Conservation (phyloP, 768 basidiomycete genomes). For the Russula sp. region DNA sequence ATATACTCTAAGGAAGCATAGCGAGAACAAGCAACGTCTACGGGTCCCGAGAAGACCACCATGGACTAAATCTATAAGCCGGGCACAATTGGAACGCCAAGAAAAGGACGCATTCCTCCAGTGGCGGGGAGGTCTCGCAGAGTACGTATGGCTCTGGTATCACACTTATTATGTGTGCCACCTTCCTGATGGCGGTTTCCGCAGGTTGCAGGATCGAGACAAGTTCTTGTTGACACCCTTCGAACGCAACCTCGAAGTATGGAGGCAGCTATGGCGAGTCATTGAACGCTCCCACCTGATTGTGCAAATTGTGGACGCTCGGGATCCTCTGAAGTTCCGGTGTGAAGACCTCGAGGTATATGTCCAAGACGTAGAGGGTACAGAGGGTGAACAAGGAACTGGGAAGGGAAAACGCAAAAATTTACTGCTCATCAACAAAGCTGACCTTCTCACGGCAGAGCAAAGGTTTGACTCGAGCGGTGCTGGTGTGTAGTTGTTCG, state of each 20-base stretch:
- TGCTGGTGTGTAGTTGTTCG: constrained; percentile 1
- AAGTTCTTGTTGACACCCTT: constrained; percentile 91
- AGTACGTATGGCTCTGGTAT: constrained; percentile 49
- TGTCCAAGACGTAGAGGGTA: constrained; percentile 77
- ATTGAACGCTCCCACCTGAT: constrained; percentile 91
- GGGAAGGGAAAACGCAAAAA: constrained; percentile 69
- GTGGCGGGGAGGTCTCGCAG: constrained; percentile 89
- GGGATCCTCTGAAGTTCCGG: constrained; percentile 89
- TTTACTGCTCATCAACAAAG: constrained; percentile 90
- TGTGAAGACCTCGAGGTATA: constrained; percentile 90
- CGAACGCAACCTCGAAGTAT: constrained; percentile 96
- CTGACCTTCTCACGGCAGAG: constrained; percentile 81
- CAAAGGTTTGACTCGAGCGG: constrained; percentile 61
- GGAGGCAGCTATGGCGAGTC: constrained; percentile 98
- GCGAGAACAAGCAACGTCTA: constrained; percentile 67
- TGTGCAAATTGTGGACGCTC: constrained; percentile 94
- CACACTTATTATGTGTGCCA: neutral
- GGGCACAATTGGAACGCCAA: constrained; percentile 76
- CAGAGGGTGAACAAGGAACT: constrained; percentile 76
- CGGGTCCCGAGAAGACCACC: constrained; percentile 86
- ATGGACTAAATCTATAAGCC: constrained; percentile 82
- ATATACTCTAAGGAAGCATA: constrained; percentile 68
- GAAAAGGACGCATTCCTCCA: constrained; percentile 90
- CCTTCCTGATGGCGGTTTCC: neutral
- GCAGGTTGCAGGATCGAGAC: constrained; percentile 82